A percentile compares a stretch with the other conserved stretches of the same genome.
Conservation (phyloP, 108 stramenopile genomes). For the Pseudonitzschia pungens region DNA sequence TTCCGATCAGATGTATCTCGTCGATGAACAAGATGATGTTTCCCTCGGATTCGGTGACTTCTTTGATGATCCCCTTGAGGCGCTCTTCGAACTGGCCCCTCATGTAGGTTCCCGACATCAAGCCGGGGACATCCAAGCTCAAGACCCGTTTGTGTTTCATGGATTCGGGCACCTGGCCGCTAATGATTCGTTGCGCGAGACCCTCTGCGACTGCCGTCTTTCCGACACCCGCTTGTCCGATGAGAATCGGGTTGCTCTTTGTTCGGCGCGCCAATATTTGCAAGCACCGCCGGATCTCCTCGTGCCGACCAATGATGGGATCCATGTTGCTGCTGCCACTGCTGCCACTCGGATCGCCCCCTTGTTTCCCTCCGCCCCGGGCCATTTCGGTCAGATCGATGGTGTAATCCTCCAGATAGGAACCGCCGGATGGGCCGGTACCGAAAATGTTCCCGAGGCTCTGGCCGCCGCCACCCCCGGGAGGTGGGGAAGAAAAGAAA, state of each 20-base stretch:
- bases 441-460: conserved; percentile 39
- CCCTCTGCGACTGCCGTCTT: conserved; percentile 84
- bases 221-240: conserved; percentile 64
- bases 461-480: neutral
- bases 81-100: conserved; percentile 97
- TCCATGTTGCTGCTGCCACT: conserved; percentile 66
- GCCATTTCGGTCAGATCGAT: conserved; percentile 87
- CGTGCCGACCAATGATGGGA: conserved; percentile 97
- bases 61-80: conserved; percentile 87
- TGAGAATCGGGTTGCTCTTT: conserved; percentile 95
- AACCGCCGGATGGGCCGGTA: conserved; percentile 19
- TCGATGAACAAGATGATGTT: conserved; percentile 94
- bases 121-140: conserved; percentile 81
- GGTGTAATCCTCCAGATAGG: conserved; percentile 77
- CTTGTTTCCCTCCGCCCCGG: conserved; percentile 26
- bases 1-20: conserved; percentile 95
- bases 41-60: conserved; percentile 78
- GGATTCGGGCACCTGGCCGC: conserved; percentile 66
- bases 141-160: conserved; percentile 81
- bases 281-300: conserved; percentile 90
- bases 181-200: conserved; percentile 72
- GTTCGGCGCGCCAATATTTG: conserved; percentile 91
- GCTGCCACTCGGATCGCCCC: conserved; percentile 1
- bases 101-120: conserved; percentile 93
- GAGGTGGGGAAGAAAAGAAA: conserved; percentile 9